Base-by-base conservation (phyloP, 805 yeast species). In the Hanseniaspora opuntiae region DNA sequence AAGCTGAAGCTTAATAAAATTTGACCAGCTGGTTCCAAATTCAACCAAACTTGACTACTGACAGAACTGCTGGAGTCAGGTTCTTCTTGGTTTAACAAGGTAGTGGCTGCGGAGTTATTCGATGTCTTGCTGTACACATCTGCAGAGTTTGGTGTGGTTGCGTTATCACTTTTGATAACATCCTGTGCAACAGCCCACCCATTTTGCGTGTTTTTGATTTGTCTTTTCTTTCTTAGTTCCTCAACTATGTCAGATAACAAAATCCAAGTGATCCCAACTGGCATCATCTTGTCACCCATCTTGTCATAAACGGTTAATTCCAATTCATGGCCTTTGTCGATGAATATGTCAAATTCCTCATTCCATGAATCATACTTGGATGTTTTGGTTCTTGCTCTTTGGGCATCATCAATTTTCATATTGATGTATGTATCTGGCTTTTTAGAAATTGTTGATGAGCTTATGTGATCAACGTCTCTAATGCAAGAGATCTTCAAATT, bases 221-320 rank as follows among this genome's bases (percentile, higher is more conserved):
- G 89, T 61, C 86, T 87, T 65, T 82, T 84, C 62, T 93, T 84
- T 68, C 99, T 86, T 53, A 90, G 76, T 60, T 93, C 97, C 70
- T 93, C 99, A 0, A 94, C 88, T 42, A 93, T 77, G 66, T 93
- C 99, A 3, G 94, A 81, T 30, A 93, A 73, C 37, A 90, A 76
- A 28, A 90, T 74, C 98, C 98, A 93, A 61, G 84, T 79, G 38
- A 93, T 74, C 9, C 95, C 98, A 8, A 93, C 96, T 0, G 98
- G 97, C 9, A 82, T 79, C 56, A 75, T 70, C 48, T 73, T 76
- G 55, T 73, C 78, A 38, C 85, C 85, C 28, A 71, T 68, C 60
- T 81, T 82, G 65, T 93, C 98, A 65, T 83, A 88, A 4, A 93
- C 86, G 1, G 89, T 78, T 55, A 93, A 73, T 62, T 89, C 96